Base-by-base conservation (phyloP, 208 protist species). In the Crithidia expoeki region DNA sequence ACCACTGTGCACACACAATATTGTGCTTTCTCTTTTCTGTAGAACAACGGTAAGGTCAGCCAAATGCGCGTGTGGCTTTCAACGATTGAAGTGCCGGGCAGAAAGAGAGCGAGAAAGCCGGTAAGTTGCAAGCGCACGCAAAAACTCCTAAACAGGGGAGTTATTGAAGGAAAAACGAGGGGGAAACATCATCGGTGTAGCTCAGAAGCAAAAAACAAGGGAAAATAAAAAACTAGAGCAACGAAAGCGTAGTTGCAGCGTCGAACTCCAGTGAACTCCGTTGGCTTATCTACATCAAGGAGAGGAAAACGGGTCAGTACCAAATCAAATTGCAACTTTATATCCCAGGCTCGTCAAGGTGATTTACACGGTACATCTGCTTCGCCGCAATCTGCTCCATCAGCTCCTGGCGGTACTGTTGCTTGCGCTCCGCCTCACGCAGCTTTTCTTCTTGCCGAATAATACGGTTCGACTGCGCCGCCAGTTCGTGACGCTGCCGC, bases 341-440 rank as follows among this genome's bases (percentile, higher is more conserved):
- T 27, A 76, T 66, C 23, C 71, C 71, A 14, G 71, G 62, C 42
- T 83, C 84, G 49, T 92, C 90, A 5, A 93, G 66, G 68, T 93
- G 85, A 14, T 60, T 78, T 75, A 92, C 74, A 17, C 81, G 63
- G 75, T 83, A 93, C 19, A 83, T 59, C 59, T 94, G 78, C 74
- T 92, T 90, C 51, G 75, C 75, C 19, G 36, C 25, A 28, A 95
- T 93, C 76, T 95, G 90, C 28, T 84, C 66, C 83, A 95, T 88
- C 33, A 95, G 72, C 14, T 93, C 88, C 28, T 86, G 42, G 34
- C 81, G 69, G 78, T 95, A 93, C 62, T 93, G 72, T 28, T 64
- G 76, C 51, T 81, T 76, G 49, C 74, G 80, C 51, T 93, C 72
- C 27, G 72, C 68, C 1, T 79, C 47, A 11, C 76, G 79, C 10